phyloP scores from a whole-genome alignment of 495 filamentous ascomycete genomes.

The Astrocystis sublimbata region DNA sequence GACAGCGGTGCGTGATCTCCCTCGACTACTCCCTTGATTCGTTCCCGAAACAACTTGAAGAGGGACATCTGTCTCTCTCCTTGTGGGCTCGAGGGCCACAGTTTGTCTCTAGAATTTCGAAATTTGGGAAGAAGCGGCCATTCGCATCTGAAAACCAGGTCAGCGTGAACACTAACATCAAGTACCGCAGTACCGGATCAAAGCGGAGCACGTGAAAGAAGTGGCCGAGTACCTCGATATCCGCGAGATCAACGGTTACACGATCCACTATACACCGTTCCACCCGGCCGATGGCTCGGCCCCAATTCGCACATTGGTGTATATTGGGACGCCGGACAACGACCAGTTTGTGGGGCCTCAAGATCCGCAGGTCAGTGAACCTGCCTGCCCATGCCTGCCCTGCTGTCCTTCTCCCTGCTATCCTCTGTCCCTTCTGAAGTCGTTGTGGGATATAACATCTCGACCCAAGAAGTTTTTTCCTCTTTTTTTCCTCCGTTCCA shows the following conservation, averaged over 20 bases:
- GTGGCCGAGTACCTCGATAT: conserved; percentile 92
- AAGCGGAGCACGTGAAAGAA: conserved; percentile 67
- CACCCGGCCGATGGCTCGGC: conserved; percentile 53
- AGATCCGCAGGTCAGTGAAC: conserved; percentile 49
- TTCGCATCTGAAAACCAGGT: too few species aligned
- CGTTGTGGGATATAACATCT: not conserved
- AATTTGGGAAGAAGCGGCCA: too few species aligned
- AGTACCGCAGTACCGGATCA: conserved; percentile 68
- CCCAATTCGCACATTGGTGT: conserved; percentile 65
- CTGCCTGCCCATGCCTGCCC: too few species aligned
- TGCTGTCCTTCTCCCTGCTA: not conserved
- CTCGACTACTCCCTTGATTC: not conserved
- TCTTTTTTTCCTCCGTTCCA: not conserved
- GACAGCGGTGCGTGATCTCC: conserved; percentile 52
- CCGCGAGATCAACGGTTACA: conserved; percentile 95
- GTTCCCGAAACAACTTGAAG: not conserved
- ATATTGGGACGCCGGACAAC: conserved; percentile 93
- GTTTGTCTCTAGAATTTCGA: not conserved
- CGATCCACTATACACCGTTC: conserved; percentile 84
- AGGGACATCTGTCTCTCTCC: too few species aligned
- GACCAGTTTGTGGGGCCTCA: conserved; percentile 88
- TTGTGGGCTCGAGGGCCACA: not conserved
- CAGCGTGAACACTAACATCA: not conserved
- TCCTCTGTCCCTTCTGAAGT: not conserved
- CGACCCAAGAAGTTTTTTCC: not conserved